Conservation (phyloP, 495 filamentous ascomycete genomes). For the Trichocladium antarcticum region DNA sequence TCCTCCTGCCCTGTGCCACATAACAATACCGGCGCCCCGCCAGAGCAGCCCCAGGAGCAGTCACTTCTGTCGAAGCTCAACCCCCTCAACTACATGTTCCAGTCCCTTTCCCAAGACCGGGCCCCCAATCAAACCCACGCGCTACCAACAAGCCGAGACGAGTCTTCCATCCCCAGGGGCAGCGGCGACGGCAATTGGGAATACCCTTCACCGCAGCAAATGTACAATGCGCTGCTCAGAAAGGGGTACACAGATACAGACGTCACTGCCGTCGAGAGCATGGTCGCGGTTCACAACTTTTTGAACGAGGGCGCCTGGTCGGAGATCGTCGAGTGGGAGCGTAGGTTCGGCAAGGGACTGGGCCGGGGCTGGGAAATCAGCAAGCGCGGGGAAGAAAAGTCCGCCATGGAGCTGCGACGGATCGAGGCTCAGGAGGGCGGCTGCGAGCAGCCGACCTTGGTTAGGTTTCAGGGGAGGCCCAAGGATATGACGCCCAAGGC, state of each 20-base stretch:
- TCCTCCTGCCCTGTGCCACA: constrained; percentile 46
- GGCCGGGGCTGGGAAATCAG: constrained; percentile 62
- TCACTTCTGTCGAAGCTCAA: constrained; percentile 64
- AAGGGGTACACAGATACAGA: constrained; percentile 95
- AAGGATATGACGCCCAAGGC: constrained; percentile 87
- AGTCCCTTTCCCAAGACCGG: constrained; percentile 64
- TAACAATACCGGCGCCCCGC: constrained; percentile 18
- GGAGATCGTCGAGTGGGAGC: constrained; percentile 89
- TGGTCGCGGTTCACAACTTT: constrained; percentile 97
- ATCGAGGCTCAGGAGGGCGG: constrained; percentile 29
- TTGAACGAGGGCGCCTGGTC: constrained; percentile 94
- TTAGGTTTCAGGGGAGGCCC: constrained; percentile 80
- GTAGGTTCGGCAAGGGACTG: constrained; percentile 63
- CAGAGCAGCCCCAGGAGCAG: constrained; percentile 22
- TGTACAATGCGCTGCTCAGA: constrained; percentile 95
- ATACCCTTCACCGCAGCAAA: constrained; percentile 95
- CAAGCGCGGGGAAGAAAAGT: constrained; percentile 55
- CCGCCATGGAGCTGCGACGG: constrained; percentile 22
- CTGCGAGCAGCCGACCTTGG: constrained; percentile 50
- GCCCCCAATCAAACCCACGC: constrained; percentile 58
- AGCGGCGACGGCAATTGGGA: constrained; percentile 76
- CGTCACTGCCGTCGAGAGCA: constrained; percentile 82
- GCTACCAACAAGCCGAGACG: constrained; percentile 66
- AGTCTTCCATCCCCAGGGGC: constrained; percentile 77
- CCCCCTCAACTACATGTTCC: constrained; percentile 94